Conservation (phyloP, 1,139 yeast species). For the Zygoascus sp. region DNA sequence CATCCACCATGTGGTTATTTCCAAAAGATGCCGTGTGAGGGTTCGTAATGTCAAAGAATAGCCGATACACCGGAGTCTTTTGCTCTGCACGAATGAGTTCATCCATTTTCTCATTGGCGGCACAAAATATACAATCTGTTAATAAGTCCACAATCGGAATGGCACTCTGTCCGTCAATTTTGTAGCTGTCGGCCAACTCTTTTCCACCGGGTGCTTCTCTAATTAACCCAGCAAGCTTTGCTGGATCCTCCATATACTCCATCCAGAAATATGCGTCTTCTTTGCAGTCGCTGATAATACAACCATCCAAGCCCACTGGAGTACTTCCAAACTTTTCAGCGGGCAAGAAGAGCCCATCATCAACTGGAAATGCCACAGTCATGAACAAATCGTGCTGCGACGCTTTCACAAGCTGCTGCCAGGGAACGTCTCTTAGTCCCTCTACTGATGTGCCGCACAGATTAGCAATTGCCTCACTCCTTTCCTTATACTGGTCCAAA, state of each 20-base stretch:
- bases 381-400: slow-evolving; percentile 16
- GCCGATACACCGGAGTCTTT: slow-evolving; percentile 22
- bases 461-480: slow-evolving; percentile 16
- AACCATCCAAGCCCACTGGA: slow-evolving; percentile 15
- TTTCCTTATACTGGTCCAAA: slow-evolving; percentile 16
- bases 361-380: slow-evolving; percentile 21
- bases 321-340: slow-evolving; percentile 13
- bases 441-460: slow-evolving; percentile 13
- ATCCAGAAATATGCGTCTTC: slow-evolving; percentile 26
- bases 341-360: slow-evolving; percentile 23
- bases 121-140: slow-evolving; percentile 21
- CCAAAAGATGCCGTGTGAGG: slow-evolving; percentile 26
- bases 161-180: slow-evolving; percentile 11
- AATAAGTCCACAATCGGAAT: slow-evolving; percentile 16
- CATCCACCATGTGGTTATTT: slow-evolving; percentile 33
- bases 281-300: slow-evolving; percentile 24
- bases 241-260: slow-evolving; percentile 16
- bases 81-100: slow-evolving; percentile 14
- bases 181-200: slow-evolving; percentile 12
- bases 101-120: slow-evolving; percentile 19
- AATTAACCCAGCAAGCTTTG: slow-evolving; percentile 7
- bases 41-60: slow-evolving; percentile 29
- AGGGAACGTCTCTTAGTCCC: slow-evolving; percentile 18
- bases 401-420: slow-evolving; percentile 24
- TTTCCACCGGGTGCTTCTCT: slow-evolving; percentile 12